These are phyloP conservation scores for Santalum album DNA, from an alignment of 164 flowering plant genomes.

Conservation along the genomic window DNA sequence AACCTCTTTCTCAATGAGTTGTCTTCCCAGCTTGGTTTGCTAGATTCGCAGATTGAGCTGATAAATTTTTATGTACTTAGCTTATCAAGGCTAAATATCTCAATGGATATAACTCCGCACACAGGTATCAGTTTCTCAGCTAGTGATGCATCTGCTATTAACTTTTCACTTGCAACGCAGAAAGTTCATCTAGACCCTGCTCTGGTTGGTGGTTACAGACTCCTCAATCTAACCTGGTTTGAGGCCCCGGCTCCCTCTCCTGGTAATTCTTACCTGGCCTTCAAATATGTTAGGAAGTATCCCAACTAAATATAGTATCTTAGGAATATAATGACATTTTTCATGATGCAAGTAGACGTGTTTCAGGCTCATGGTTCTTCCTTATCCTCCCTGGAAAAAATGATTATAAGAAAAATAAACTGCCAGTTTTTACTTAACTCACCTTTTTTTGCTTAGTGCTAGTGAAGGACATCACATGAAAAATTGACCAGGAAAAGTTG, in stretches of 20 bases:
- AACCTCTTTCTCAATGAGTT: slow-evolving; percentile 58
- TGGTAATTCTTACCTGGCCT: slow-evolving; percentile 37
- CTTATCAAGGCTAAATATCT: slow-evolving; percentile 64
- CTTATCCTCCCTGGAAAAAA: too few relatives aligned
- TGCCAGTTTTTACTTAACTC: too few relatives aligned
- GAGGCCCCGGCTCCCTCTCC: slow-evolving; percentile 50
- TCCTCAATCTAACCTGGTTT: slow-evolving; percentile 88
- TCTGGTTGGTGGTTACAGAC: slow-evolving; percentile 70
- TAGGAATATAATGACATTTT: too few relatives aligned
- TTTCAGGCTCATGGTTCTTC: too few relatives aligned
- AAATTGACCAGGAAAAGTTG: too few relatives aligned
- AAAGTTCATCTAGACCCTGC: slow-evolving; percentile 54
- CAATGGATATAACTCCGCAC: slow-evolving; percentile 86
- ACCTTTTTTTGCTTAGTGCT: too few relatives aligned
- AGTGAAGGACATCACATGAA: too few relatives aligned
- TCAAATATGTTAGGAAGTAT: background rate
- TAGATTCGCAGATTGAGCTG: slow-evolving; percentile 66
- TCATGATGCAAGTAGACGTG: too few relatives aligned
- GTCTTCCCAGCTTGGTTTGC: slow-evolving; percentile 65
- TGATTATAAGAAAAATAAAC: too few relatives aligned
- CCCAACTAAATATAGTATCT: too few relatives aligned
- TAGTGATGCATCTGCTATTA: slow-evolving; percentile 47
- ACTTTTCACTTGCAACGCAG: slow-evolving; percentile 58
- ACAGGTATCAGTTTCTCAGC: slow-evolving; percentile 71
- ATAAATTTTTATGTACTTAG: slow-evolving; percentile 69